Evolutionary conservation across 768 basidiomycete genomes (phyloP), one percentile per base, ranked within the genome.

Genomic region (Mycena indigotica): DNA sequence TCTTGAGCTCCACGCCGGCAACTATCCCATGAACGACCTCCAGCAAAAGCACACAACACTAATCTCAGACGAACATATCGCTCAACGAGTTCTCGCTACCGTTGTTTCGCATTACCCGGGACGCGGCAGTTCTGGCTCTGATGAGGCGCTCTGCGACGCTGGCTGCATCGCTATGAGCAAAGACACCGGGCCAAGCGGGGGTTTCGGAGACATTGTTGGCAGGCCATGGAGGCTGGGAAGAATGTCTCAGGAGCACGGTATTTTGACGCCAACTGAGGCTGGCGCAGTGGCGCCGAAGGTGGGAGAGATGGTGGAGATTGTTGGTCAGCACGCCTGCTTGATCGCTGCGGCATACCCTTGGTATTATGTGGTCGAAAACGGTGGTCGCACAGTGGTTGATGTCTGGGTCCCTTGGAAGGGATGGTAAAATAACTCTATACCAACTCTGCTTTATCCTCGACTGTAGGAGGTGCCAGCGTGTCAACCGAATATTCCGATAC

Each of bases 331-430:
- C 69, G 93, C 91, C 6, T 95, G 93, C 67, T 69, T 94, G 63
- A 91, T 86, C 45, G 81, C 89, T 19, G 91, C 93, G 19, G 85
- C 82, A 2, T 83, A 89, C 65, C 85, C 88, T 1, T 93, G 89
- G 91, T 91, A 87, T 69, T 93, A 93, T 67, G 75, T 94, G 19
- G 84, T 93, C 2, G 92, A 94, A 28, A 77, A 75, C 17, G 77
- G 72, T 21, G 80, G 80, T 16, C 73, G 71, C 32, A 77, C 80
- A 35, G 85, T 93, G 6, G 84, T 86, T 19, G 92, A 94, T 70
- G 75, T 94, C 26, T 94, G 93, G 93, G 85, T 93, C 41, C 84
- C 91, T 5, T 93, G 91, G 89, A 95, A 93, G 71, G 92, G 91
- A 0, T 94, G 93, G 93, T 95, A 76, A 19, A 13, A 35, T 17